Conservation (phyloP, 805 yeast species). For the Wilhelminamyces savonicus region DNA sequence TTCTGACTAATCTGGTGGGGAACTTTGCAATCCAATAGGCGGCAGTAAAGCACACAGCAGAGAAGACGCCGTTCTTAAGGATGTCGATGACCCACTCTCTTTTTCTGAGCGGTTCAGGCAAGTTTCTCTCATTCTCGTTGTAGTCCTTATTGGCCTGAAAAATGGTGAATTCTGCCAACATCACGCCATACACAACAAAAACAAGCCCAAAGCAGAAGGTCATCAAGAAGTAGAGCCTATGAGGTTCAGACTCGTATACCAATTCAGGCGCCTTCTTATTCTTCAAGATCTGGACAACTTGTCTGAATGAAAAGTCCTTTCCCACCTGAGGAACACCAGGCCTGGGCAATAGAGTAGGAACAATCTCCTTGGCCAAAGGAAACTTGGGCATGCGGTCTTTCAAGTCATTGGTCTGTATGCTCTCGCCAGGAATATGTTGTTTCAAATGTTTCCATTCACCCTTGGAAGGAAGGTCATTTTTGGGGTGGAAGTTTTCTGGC, state of each 20-base stretch:
- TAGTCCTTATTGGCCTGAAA: constrained; percentile 47
- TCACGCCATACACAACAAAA: constrained; percentile 62
- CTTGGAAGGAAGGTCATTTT: constrained; percentile 23
- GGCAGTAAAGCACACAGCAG: constrained; percentile 19
- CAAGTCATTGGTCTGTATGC: constrained; percentile 36
- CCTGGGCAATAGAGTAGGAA: constrained; percentile 64
- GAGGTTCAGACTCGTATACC: constrained; percentile 80
- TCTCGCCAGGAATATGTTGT: constrained; percentile 55
- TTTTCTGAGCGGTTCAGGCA: constrained; percentile 35
- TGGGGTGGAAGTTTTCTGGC: constrained; percentile 25
- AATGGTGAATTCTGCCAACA: constrained; percentile 50
- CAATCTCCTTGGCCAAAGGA: constrained; percentile 56
- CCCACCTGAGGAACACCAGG: constrained; percentile 76
- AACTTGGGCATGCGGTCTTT: constrained; percentile 60
- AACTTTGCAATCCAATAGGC: constrained; percentile 31
- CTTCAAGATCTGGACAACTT: constrained; percentile 53
- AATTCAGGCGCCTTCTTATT: constrained; percentile 60
- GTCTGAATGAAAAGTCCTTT: constrained; percentile 46
- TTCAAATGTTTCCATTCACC: constrained; percentile 39
- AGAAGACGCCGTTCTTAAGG: constrained; percentile 21
- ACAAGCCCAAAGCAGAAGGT: constrained; percentile 65
- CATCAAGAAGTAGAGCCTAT: constrained; percentile 64
- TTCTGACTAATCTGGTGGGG: constrained; percentile 66
- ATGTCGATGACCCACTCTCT: constrained; percentile 31
- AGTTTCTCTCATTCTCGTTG: constrained; percentile 44